phyloP scores from a whole-genome alignment of 2,329 filamentous ascomycete genomes.

The Pseudomassariella vexata region DNA sequence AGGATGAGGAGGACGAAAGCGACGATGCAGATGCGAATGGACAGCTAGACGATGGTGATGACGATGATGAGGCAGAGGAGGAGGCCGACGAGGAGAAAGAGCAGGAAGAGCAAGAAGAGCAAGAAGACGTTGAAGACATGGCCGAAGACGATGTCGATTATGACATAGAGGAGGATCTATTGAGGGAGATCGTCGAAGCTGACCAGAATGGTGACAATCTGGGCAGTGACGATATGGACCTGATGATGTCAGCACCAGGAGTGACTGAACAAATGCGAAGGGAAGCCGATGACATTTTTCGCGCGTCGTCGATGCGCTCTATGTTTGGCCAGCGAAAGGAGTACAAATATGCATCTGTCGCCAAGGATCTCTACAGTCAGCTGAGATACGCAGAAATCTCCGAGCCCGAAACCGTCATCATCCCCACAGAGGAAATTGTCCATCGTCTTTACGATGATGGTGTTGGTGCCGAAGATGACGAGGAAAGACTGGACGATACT shows the following conservation, averaged over 20 bases:
- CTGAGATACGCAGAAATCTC: constrained; percentile 53
- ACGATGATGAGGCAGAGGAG: constrained; percentile 33
- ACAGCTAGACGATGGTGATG: constrained; percentile 19
- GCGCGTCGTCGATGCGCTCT: constrained; percentile 43
- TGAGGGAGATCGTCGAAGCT: constrained; percentile 23
- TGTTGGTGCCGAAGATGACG: constrained; percentile 49
- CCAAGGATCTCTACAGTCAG: constrained; percentile 61
- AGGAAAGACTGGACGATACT: constrained; percentile 49
- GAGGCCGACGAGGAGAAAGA: constrained; percentile 22
- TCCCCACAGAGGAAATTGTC: constrained; percentile 70
- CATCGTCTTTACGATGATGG: constrained; percentile 59
- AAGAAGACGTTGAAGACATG: constrained; percentile 31
- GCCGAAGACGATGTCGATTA: constrained; percentile 30
- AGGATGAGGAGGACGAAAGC: constrained; percentile 28
- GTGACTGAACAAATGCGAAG: constrained; percentile 45
- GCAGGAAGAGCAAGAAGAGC: constrained; percentile 25
- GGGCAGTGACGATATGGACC: constrained; percentile 36
- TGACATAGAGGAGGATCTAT: constrained; percentile 27
- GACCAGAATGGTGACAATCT: constrained; percentile 18
- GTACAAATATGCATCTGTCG: constrained; percentile 63
- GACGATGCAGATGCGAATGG: no score
- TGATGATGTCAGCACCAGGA: constrained; percentile 51
- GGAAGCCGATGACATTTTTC: constrained; percentile 52
- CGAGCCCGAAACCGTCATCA: constrained; percentile 67
- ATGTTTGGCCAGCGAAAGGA: constrained; percentile 37